phyloP scores from a whole-genome alignment of 495 filamentous ascomycete genomes.

The Mycothermus thermophilus region DNA sequence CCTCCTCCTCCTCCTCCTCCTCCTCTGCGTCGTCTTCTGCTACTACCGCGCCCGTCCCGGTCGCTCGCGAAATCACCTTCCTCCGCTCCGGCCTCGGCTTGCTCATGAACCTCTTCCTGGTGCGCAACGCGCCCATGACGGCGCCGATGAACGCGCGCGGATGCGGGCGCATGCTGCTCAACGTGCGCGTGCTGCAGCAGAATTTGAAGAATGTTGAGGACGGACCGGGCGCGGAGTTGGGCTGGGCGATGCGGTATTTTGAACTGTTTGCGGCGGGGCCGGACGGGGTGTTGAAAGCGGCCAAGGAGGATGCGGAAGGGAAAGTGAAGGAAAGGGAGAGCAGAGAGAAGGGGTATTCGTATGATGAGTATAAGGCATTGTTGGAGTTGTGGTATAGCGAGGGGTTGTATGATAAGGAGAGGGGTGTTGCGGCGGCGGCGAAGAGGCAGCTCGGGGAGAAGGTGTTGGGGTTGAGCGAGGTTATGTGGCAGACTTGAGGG shows the following conservation, averaged over 20 bases:
- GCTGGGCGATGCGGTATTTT: slow-evolving; percentile 59
- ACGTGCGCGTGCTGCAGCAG: slow-evolving; percentile 87
- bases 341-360: slow-evolving; percentile 44
- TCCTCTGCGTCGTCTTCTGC: no score
- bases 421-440: slow-evolving; percentile 59
- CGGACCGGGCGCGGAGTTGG: slow-evolving; percentile 50
- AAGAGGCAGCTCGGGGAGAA: slow-evolving; percentile 65
- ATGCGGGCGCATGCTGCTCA: slow-evolving; percentile 68
- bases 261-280: slow-evolving; percentile 67
- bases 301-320: slow-evolving; percentile 36
- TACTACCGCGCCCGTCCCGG: no score
- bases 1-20: no score
- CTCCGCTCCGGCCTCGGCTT: slow-evolving; percentile 54
- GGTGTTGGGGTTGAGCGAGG: slow-evolving; percentile 60
- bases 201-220: slow-evolving; percentile 84
- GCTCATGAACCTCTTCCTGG: slow-evolving; percentile 30
- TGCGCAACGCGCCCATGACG: slow-evolving; percentile 28
- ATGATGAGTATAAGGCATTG: slow-evolving; percentile 73
- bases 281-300: slow-evolving; percentile 51
- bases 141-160: slow-evolving; percentile 45
- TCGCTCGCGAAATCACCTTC: slow-evolving; percentile 54
- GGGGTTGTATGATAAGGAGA: slow-evolving; percentile 51
- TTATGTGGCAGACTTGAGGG: slow-evolving; percentile 63
- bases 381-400: slow-evolving; percentile 82
- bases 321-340: slow-evolving; percentile 19